Conservation (phyloP, 2,329 filamentous ascomycete species). For the Aspergillus hortae region DNA sequence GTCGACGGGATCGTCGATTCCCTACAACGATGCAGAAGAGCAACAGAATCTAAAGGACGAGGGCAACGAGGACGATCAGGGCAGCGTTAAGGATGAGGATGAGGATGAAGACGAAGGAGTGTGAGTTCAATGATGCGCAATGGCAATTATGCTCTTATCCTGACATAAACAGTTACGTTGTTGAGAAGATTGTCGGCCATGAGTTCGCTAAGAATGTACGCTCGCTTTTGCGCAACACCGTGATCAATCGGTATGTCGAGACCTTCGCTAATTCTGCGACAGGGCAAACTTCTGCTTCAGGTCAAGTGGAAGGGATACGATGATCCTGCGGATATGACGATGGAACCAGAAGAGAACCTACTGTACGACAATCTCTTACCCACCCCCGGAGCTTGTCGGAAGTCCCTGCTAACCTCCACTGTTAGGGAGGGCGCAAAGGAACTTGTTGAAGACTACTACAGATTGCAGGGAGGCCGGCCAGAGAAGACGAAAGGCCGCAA, state of each 20-base stretch:
- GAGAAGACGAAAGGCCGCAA: constrained; percentile 26
- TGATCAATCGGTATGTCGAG: neutral
- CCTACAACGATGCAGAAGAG: constrained; percentile 28
- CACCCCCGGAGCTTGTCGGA: neutral
- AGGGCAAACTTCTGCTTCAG: constrained; percentile 37
- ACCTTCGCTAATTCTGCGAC: constrained; percentile 15
- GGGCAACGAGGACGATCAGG: constrained; percentile 14
- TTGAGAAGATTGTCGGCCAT: constrained; percentile 40
- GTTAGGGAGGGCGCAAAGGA: constrained; percentile 38
- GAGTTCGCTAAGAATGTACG: constrained; percentile 35
- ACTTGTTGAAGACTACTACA: constrained; percentile 40
- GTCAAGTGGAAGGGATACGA: constrained; percentile 50
- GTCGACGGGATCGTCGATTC: constrained; percentile 35
- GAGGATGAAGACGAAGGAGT: constrained; percentile 33
- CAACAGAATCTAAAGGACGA: constrained; percentile 14
- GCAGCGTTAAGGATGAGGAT: constrained; percentile 16
- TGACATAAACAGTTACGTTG: constrained; percentile 33
- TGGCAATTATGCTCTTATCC: constrained; percentile 9
- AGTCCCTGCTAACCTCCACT: constrained; percentile 15
- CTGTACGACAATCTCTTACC: constrained; percentile 26
- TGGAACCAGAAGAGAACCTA: constrained; percentile 45
- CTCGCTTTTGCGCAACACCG: constrained; percentile 3
- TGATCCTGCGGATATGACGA: constrained; percentile 40
- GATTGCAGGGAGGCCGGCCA: constrained; percentile 41
- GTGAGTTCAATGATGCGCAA: constrained; percentile 23